Evolutionary conservation across 768 basidiomycete genomes (phyloP), one percentile per base, ranked within the genome.

Genomic region (Gautieria morchelliformis): DNA sequence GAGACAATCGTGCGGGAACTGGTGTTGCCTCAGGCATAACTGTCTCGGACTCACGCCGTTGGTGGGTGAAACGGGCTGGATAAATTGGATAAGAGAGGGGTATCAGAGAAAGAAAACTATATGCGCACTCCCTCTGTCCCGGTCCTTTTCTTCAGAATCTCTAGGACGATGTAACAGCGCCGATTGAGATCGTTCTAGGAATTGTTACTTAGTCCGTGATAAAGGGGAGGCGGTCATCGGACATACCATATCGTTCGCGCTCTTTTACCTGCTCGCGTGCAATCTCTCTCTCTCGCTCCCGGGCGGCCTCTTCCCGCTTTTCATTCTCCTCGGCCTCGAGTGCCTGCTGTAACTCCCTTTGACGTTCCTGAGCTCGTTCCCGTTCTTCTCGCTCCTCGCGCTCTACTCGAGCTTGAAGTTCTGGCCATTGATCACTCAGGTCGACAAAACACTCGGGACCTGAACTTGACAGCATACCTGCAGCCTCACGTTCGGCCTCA

Each of bases 21-120:
- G 53, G 24, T 7, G 56, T 9, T 30, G 46, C 44, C 4, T 56
- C 47, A 40, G 59, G 56, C 37, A 50, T 33, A 10, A 57, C 54
- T 15, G 88, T 89, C 60, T 91, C 88, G 0, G 88, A 89, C 58
- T 89, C 87, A 27, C 81, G 79, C 51, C 88, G 81, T 63, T 74
- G 77, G 65, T 90, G 88, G 2, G 67, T 69, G 62, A 76, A 67
- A 45, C 64, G 53, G 17, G 46, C 11, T 71, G 61, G 3, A 72
- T 61, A 59, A 69, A 60, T 54, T 71, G 66, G 52, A 66, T 58
- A 35, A 67, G 63, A 24, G 8, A 9, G 19, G 3, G n/a, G 5
- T 22, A 19, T 37, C 22, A 40, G 33, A 52, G 33, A 22, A 17
- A 19, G 32, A 14, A 14, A 33, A 32, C 32, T 11, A 33, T 15